Conservation (phyloP, 23 red algal species). For the Porphyridium purpureum region DNA sequence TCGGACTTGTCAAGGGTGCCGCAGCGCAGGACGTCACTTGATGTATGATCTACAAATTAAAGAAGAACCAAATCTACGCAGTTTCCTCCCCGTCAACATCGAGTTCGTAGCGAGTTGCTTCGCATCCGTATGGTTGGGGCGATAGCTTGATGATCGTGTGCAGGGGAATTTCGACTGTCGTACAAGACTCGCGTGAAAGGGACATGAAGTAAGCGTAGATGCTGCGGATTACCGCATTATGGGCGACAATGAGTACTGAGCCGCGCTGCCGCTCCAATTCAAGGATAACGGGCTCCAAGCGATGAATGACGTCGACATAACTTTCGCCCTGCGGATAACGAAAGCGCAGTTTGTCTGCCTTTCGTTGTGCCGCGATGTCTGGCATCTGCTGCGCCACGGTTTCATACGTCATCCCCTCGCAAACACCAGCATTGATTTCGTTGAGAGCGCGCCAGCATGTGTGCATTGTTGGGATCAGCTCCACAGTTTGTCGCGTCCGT, state of each 20-base stretch:
- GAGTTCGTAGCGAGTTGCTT: no score
- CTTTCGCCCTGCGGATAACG: conserved; percentile 90
- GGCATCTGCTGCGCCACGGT: conserved; percentile 47
- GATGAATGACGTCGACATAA: conserved; percentile 86
- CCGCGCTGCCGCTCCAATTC: conserved; percentile 81
- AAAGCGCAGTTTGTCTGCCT: conserved; percentile 84
- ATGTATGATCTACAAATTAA: no score
- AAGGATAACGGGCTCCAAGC: conserved; percentile 90
- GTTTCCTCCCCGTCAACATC: no score
- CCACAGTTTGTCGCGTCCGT: conserved; percentile 80
- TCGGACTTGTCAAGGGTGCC: conserved; percentile 18
- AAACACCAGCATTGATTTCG: conserved; percentile 97
- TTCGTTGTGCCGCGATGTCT: conserved; percentile 37
- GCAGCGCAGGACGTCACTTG: no score
- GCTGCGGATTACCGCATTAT: conserved; percentile 96
- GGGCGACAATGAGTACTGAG: conserved; percentile 89
- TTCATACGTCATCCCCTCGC: conserved; percentile 94
- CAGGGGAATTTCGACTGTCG: conserved; percentile 81
- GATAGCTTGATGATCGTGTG: conserved; percentile 82
- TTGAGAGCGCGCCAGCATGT: conserved; percentile 89
- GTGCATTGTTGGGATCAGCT: conserved; percentile 78
- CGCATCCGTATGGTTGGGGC: conserved; percentile 59
- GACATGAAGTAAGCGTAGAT: conserved; percentile 90
- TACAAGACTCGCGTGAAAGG: conserved; percentile 59
- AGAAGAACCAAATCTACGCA: no score